These are phyloP conservation scores for Penicillium samsonianum DNA, from an alignment of 495 filamentous ascomycete genomes.

Conservation along the genomic window DNA sequence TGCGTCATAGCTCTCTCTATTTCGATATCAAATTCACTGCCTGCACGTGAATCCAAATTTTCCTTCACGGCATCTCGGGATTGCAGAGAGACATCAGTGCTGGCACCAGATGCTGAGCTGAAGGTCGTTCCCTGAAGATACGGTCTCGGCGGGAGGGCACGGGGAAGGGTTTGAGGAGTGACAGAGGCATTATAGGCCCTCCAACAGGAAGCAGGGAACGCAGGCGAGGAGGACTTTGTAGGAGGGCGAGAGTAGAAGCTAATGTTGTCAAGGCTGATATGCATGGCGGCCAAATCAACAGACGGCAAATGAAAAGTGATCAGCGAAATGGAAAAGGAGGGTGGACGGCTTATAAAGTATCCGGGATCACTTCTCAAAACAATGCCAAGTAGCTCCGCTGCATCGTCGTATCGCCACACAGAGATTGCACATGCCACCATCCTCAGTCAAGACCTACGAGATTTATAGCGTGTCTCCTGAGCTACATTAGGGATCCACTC, in stretches of 20 bases:
- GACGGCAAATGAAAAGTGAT: not conserved
- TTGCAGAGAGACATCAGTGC: too few relatives aligned
- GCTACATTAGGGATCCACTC: not conserved
- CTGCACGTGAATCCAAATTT: not conserved
- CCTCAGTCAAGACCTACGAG: not conserved
- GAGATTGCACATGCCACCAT: not conserved
- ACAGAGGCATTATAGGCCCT: not conserved
- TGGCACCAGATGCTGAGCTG: too few relatives aligned
- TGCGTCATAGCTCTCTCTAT: not conserved
- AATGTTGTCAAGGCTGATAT: constrained; percentile 10
- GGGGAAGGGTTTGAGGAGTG: not conserved
- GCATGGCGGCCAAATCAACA: not conserved
- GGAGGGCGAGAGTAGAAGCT: constrained; percentile 10
- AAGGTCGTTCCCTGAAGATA: not conserved
- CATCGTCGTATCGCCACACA: constrained; percentile 1
- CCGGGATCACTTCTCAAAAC: not conserved
- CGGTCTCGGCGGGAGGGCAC: not conserved
- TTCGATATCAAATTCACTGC: not conserved
- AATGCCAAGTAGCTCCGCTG: not conserved
- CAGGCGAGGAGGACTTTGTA: not conserved
- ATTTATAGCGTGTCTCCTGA: not conserved
- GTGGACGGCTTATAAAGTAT: not conserved
- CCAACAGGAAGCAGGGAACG: not conserved
- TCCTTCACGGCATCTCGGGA: too few relatives aligned
- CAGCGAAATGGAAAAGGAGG: not conserved